Evolutionary conservation across 805 yeast species (phyloP).

Genomic region (Kodamaea jinghongensis): DNA sequence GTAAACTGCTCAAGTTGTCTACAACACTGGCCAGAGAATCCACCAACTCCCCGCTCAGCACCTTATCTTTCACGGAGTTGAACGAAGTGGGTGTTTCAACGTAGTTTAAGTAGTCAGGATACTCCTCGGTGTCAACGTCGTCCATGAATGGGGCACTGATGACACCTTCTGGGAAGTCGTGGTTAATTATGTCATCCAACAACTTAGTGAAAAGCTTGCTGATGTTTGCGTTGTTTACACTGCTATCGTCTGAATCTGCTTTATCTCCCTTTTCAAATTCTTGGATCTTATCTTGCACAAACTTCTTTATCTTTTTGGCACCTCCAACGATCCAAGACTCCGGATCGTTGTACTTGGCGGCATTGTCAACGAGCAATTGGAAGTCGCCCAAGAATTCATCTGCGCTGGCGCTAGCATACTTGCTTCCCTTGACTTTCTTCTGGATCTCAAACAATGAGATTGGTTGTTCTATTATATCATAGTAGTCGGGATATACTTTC

Average conservation of each 20-base stretch:
- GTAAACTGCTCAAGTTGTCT: conserved; percentile 50
- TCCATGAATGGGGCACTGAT: conserved; percentile 73
- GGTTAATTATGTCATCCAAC: conserved; percentile 40
- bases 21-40: background rate
- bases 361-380: conserved; percentile 35
- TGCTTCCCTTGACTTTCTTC: conserved; percentile 41
- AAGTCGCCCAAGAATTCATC: conserved; percentile 37
- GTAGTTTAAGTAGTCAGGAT: conserved; percentile 78
- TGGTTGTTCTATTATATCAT: conserved; percentile 32
- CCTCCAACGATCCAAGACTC: conserved; percentile 60
- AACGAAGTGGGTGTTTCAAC: conserved; percentile 76
- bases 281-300: conserved; percentile 50
- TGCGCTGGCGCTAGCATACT: conserved; percentile 37
- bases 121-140: conserved; percentile 63
- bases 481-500: conserved; percentile 40
- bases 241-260: conserved; percentile 14
- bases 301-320: conserved; percentile 54
- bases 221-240: conserved; percentile 18
- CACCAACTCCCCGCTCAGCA: conserved; percentile 21
- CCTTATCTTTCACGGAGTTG: conserved; percentile 49
- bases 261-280: conserved; percentile 25
- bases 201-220: conserved; percentile 22
- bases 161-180: conserved; percentile 48
- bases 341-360: conserved; percentile 40
- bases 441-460: conserved; percentile 33